Base-by-base conservation (phyloP, 371 early-diverging fungal species). In the Dipsacomyces acuminosporus region DNA sequence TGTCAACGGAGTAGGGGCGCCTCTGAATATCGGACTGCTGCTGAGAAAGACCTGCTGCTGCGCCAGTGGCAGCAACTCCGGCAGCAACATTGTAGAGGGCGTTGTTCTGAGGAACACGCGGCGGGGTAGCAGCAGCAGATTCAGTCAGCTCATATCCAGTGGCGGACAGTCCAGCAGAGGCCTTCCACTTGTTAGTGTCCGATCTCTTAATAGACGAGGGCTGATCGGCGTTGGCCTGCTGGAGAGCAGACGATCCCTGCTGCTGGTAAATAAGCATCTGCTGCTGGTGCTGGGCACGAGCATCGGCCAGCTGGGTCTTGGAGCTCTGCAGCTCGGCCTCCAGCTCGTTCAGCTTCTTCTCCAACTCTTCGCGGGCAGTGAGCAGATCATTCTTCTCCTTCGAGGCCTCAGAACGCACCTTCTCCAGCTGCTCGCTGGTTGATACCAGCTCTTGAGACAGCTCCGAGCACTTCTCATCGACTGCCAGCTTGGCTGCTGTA, bases 401-500 rank as follows among this genome's bases (percentile, higher is more conserved):
- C 18, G 40, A 30, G n/a, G 63, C 48, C 47, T 52, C 71, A n/a
- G 19, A 23, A 9, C 45, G 56, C 6, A 55, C 50, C 3, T 40
- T 8, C 41, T 72, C 72, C 1, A 71, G 51, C 30, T 62, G 53
- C 4, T 42, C 43, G n/a, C 42, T 47, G 19, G 58, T 56, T 7
- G 40, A 17, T 23, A 35, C 71, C 42, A 51, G 72, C 78, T 76
- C 23, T 42, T 46, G 77, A 5, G 48, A 36, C 8, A 75, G 54
- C 34, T 50, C 51, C 9, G 40, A 44, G 42, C 74, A 57, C 62
- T 51, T 62, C 19, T 40, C 50, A 41, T 61, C 71, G 21, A 61
- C 69, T 4, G 44, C 51, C 15, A 57, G 60, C 36, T 70, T 71
- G 50, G 60, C 74, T 8, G n/a, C 54, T 51, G 84, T 77, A 22